A percentile compares a stretch with the other conserved stretches of the same genome.
These are phyloP conservation scores for Acacia melanoxylon DNA, from an alignment of 306 rosid genomes.

Conservation along the genomic window DNA sequence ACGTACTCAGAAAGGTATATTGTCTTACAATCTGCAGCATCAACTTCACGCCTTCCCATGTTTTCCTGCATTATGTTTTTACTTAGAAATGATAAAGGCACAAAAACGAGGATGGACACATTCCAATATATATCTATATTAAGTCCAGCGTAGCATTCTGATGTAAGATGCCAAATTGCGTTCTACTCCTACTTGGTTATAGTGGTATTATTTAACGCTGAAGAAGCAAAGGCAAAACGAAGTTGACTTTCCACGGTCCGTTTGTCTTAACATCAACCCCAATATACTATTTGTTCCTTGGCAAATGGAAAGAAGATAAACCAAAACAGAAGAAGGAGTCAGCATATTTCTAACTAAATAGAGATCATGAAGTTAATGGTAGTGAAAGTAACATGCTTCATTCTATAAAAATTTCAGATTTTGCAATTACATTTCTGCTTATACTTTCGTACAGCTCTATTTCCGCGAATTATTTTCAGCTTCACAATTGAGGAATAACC, in stretches of 20 bases:
- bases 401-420: background rate
- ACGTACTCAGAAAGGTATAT: conserved; percentile 85
- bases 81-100: conserved; percentile 14
- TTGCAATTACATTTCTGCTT: background rate
- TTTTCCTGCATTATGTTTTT: conserved; percentile 58
- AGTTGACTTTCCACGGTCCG: background rate
- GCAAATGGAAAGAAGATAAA: conserved; percentile 1
- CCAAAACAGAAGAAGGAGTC: background rate
- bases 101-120: background rate
- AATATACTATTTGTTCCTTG: background rate
- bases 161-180: background rate
- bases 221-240: conserved; percentile 1
- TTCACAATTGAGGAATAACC: background rate
- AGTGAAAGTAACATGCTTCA: background rate
- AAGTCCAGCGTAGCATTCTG: background rate
- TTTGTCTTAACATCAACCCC: background rate
- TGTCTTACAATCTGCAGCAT: conserved; percentile 79
- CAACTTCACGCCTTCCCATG: conserved; percentile 72
- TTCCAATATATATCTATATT: background rate
- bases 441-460: background rate
- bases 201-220: background rate
- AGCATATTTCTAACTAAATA: background rate
- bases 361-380: background rate
- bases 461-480: background rate
- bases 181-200: background rate